A percentile compares a stretch with the other conserved stretches of the same genome.
phyloP scores from a whole-genome alignment of 768 basidiomycete genomes.

The Clathrus columnatus region DNA sequence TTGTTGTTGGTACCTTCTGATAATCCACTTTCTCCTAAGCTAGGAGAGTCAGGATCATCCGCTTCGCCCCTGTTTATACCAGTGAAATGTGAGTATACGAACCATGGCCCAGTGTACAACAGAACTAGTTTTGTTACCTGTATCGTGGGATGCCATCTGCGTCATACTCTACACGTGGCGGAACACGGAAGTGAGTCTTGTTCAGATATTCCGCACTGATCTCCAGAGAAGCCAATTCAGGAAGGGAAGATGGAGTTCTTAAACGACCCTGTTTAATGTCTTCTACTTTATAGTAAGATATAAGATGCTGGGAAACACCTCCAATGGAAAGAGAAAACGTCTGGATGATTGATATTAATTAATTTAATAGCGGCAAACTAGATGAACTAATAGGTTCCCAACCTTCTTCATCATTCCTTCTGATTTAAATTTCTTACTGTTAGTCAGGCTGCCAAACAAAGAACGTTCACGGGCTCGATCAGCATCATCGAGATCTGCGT shows the following conservation, averaged over 20 bases:
- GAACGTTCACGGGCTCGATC: conserved; percentile 73
- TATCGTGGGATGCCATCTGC: conserved; percentile 77
- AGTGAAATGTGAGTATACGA: background rate
- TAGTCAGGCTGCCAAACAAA: conserved; percentile 85
- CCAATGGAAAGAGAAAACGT: conserved; percentile 85
- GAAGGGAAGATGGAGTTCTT: conserved; percentile 77
- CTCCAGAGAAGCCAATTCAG: conserved; percentile 78
- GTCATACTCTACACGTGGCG: conserved; percentile 81
- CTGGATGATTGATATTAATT: conserved; percentile 29
- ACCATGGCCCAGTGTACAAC: background rate
- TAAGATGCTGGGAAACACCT: conserved; percentile 83
- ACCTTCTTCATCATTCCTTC: conserved; percentile 98
- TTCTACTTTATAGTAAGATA: conserved; percentile 89
- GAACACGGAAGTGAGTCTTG: conserved; percentile 84
- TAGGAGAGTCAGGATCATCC: conserved; percentile 51
- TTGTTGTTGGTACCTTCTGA: background rate
- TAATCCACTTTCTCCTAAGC: conserved; percentile 30
- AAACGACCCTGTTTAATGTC: conserved; percentile 87
- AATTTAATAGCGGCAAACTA: background rate
- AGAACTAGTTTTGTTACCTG: conserved; percentile 20
- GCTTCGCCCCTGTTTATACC: conserved; percentile 49
- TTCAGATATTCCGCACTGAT: conserved; percentile 85
- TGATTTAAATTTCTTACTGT: conserved; percentile 86
- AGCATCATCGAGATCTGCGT: conserved; percentile 34
- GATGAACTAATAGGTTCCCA: conserved; percentile 18